Base-by-base conservation (phyloP, 306 rosid species). In the Cicer chorassanicum region DNA sequence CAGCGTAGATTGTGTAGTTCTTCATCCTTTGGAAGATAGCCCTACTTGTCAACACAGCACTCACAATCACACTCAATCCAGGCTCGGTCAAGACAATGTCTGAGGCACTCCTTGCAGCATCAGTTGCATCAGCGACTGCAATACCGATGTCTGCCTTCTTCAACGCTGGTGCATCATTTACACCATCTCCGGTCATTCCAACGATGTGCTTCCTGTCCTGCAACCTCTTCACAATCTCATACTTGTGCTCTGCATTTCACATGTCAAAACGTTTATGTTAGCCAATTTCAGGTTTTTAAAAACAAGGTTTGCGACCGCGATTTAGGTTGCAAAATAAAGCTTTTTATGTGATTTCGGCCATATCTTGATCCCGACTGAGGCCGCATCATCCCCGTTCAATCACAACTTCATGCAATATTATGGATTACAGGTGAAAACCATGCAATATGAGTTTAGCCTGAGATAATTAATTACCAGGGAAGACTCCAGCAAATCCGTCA, bases 11-110 rank as follows among this genome's bases (percentile, higher is more conserved):
- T 19, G 97, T 92, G 76, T 92, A 92, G 87, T 92, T 92, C 84
- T 92, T 92, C 97, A 92, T 92, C 82, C 97, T 92, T 56, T 92
- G 97, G 83, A 91, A 91, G 83, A 91, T 91, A 64, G 97, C 95
- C 73, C 96, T 88, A 78, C 97, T 91, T 51, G 97, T 91, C 77
- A 92, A 71, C 38, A 92, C 96, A 1, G 97, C 97, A 71, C 96
- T 80, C 53, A 92, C 82, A 21, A 92, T 92, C 72, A 92, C 97
- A 73, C 97, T 89, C 43, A 92, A 76, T 10, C 97, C 97, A 36
- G 97, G 96, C 80, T 92, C 88, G 0, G 97, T 92, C 70, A 92
- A 80, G 36, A 92, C 97, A 69, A 92, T 92, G 77, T 92, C 97
- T 1, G 97, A 89, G n/a, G 97, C 97, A 78, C 93, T 69, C 70